Evolutionary conservation across 108 stramenopile species (phyloP).

Genomic region (Cyclotella sp.): DNA sequence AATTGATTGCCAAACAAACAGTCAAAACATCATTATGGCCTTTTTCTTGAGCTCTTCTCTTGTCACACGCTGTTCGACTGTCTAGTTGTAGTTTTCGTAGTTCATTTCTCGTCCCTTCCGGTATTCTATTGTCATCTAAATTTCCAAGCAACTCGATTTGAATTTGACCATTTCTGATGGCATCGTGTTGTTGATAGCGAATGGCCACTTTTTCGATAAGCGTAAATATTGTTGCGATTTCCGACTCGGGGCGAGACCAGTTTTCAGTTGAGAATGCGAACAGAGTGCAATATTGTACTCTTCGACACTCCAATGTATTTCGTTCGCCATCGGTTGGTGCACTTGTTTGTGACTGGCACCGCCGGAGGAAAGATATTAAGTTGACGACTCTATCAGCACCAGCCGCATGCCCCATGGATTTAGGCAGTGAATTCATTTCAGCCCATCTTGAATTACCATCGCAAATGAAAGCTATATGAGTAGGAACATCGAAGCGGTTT

Average conservation of each 20-base stretch:
- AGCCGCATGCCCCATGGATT: constrained; percentile 58
- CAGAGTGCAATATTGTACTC: constrained; percentile 72
- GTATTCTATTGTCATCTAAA: constrained; percentile 76
- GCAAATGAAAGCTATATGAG: constrained; percentile 82
- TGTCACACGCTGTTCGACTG: constrained; percentile 21
- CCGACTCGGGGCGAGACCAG: constrained; percentile 73
- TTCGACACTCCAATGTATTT: neutral
- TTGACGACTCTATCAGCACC: constrained; percentile 69
- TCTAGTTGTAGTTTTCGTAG: constrained; percentile 54
- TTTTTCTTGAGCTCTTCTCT: constrained; percentile 14
- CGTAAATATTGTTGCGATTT: constrained; percentile 67
- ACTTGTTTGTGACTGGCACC: neutral
- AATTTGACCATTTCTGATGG: constrained; percentile 48
- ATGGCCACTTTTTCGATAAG: constrained; percentile 65
- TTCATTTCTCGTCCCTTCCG: constrained; percentile 47
- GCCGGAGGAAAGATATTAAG: constrained; percentile 40
- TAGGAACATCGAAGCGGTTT: constrained; percentile 25
- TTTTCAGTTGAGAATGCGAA: constrained; percentile 96
- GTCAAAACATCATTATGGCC: constrained; percentile 48
- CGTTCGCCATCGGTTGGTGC: neutral
- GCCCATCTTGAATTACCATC: constrained; percentile 90
- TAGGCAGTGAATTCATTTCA: constrained; percentile 39
- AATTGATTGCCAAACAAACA: constrained; percentile 87
- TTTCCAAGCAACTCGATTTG: constrained; percentile 73
- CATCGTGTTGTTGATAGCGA: constrained; percentile 48